Evolutionary conservation across 495 filamentous ascomycete genomes (phyloP).

Genomic region (Cryomyces antarcticus): DNA sequence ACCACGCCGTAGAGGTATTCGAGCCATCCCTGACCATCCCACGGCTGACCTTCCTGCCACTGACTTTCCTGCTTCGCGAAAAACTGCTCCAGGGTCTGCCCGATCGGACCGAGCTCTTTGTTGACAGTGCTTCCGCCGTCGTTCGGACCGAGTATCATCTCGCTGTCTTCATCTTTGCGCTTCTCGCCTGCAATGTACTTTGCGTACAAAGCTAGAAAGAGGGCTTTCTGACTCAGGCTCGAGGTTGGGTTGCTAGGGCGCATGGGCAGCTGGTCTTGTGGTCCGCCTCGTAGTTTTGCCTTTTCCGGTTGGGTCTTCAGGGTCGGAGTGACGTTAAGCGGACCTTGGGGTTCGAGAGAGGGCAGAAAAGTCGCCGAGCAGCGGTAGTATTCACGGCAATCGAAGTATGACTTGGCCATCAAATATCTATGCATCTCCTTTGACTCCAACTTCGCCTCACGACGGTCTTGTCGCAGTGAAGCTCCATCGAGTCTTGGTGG

Average conservation of each 20-base stretch:
- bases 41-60: slow-evolving; percentile 22
- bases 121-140: slow-evolving; percentile 71
- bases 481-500: not conserved
- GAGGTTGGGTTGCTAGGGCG: slow-evolving; percentile 25
- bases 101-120: slow-evolving; percentile 56
- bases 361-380: slow-evolving; percentile 82
- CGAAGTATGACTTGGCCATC: slow-evolving; percentile 86
- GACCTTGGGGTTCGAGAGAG: slow-evolving; percentile 40
- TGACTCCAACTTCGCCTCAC: slow-evolving; percentile 60
- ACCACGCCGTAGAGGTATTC: slow-evolving; percentile 89
- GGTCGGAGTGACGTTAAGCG: slow-evolving; percentile 27
- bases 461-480: slow-evolving; percentile 30
- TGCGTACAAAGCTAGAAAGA: slow-evolving; percentile 88
- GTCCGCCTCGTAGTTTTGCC: slow-evolving; percentile 33
- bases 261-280: slow-evolving; percentile 16
- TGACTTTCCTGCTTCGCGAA: slow-evolving; percentile 40
- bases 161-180: slow-evolving; percentile 82
- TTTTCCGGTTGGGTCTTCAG: slow-evolving; percentile 15
- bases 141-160: slow-evolving; percentile 90
- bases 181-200: slow-evolving; percentile 91
- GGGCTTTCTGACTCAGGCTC: slow-evolving; percentile 59
- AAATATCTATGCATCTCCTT: slow-evolving; percentile 67
- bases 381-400: slow-evolving; percentile 87
- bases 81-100: slow-evolving; percentile 57
- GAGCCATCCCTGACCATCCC: slow-evolving; percentile 57